Percentiles rank a stretch among this genome's conserved stretches.
Evolutionary conservation across 805 yeast species (phyloP).

Genomic region (Saccharomyces mikatae): DNA sequence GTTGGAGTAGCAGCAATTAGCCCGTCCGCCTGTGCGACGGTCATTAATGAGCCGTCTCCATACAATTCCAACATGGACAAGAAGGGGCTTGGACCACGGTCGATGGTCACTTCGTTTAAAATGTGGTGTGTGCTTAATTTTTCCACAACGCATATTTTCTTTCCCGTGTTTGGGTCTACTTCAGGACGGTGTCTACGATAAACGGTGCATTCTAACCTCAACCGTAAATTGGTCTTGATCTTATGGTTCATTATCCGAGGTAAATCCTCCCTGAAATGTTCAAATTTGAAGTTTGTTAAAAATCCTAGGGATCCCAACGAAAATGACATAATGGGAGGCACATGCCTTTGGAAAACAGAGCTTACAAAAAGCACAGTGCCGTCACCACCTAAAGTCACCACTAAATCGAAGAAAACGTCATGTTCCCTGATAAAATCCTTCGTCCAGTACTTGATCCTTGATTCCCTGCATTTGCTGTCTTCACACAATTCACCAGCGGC

Average conservation of each 20-base stretch:
- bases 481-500: constrained; percentile 44
- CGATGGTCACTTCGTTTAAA: constrained; percentile 82
- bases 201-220: constrained; percentile 82
- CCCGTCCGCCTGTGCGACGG: constrained; percentile 93
- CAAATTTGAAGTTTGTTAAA: constrained; percentile 77
- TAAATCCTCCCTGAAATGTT: constrained; percentile 55
- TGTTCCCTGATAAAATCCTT: constrained; percentile 41
- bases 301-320: constrained; percentile 90
- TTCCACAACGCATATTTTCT: constrained; percentile 29
- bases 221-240: constrained; percentile 68
- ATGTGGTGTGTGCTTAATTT: constrained; percentile 59
- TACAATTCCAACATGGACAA: constrained; percentile 83
- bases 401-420: constrained; percentile 55
- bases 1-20: constrained; percentile 89
- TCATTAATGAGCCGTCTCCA: constrained; percentile 76
- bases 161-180: constrained; percentile 37
- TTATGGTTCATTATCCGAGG: constrained; percentile 57
- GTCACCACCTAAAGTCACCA: constrained; percentile 91
- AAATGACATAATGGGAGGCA: constrained; percentile 88
- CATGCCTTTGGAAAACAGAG: constrained; percentile 71
- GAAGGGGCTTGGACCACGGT: constrained; percentile 90
- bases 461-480: constrained; percentile 39
- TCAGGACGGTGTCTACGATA: constrained; percentile 34
- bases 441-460: constrained; percentile 56
- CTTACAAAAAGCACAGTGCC: constrained; percentile 91